Conservation (phyloP, 768 basidiomycete genomes). For the Rhizopogon vinicolor region DNA sequence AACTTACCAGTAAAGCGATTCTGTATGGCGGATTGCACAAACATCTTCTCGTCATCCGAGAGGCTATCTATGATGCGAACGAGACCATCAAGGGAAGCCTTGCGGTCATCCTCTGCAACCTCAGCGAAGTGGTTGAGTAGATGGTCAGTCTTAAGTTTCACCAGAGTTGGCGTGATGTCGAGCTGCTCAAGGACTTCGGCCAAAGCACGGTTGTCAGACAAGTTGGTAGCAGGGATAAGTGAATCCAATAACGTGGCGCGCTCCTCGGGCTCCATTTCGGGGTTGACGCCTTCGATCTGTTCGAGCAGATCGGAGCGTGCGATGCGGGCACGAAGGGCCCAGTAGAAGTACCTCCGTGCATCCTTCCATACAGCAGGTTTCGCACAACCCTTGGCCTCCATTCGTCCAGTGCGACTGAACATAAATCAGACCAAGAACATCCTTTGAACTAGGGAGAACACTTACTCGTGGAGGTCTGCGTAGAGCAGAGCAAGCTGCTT, state of each 20-base stretch:
- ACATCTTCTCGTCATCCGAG: conserved; percentile 65
- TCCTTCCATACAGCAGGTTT: conserved; percentile 84
- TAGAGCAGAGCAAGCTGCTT: conserved; percentile 92
- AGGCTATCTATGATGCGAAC: conserved; percentile 69
- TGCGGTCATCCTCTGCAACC: conserved; percentile 69
- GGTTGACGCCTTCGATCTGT: conserved; percentile 65
- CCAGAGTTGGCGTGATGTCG: conserved; percentile 57
- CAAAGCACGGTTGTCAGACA: conserved; percentile 49
- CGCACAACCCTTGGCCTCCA: conserved; percentile 97
- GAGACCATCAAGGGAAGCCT: conserved; percentile 72
- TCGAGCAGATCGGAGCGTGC: conserved; percentile 63
- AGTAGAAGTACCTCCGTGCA: conserved; percentile 88
- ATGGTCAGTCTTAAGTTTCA: conserved; percentile 66
- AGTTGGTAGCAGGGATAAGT: conserved; percentile 50
- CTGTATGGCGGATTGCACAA: conserved; percentile 59
- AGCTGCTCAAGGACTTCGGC: conserved; percentile 68
- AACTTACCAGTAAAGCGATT: conserved; percentile 58
- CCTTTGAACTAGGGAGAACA: conserved; percentile 10
- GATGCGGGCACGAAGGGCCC: conserved; percentile 82
- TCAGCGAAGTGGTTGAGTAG: conserved; percentile 63
- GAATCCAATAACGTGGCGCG: conserved; percentile 60
- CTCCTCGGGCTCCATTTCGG: conserved; percentile 63
- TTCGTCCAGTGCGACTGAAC: conserved; percentile 82
- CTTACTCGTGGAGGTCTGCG: conserved; percentile 95
- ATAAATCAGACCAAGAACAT: conserved; percentile 3